phyloP scores from a whole-genome alignment of 495 filamentous ascomycete species.

The Bombardia bombarda region DNA sequence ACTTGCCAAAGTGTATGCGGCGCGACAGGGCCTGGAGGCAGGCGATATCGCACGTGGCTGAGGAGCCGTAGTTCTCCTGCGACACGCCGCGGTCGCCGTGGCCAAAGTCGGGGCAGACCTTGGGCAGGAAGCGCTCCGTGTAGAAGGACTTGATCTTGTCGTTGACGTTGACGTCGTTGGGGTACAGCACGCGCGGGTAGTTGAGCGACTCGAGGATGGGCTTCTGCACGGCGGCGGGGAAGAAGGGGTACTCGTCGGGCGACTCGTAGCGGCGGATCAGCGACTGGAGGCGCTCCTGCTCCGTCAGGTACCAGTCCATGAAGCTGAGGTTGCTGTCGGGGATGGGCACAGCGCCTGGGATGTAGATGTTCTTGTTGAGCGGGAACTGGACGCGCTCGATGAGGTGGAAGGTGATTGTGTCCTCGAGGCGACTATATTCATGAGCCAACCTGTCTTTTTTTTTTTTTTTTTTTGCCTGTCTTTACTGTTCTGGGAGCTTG shows the following conservation, averaged over 20 bases:
- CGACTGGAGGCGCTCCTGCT: conserved; percentile 89
- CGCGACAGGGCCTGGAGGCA: conserved; percentile 88
- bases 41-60: conserved; percentile 83
- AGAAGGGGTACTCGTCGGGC: conserved; percentile 98
- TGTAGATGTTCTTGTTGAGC: conserved; percentile 81
- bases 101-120: conserved; percentile 62
- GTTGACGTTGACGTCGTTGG: conserved; percentile 90
- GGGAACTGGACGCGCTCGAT: conserved; percentile 99
- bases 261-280: conserved; percentile 90
- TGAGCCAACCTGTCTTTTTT: not conserved
- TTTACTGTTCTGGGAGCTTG: not conserved
- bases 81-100: conserved; percentile 73
- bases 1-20: conserved; percentile 96
- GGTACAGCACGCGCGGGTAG: conserved; percentile 88
- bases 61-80: conserved; percentile 91
- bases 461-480: conserved; percentile 3
- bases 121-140: conserved; percentile 72
- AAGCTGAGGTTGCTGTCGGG: conserved; percentile 67
- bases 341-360: conserved; percentile 68
- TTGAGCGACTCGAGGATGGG: conserved; percentile 81
- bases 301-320: conserved; percentile 84
- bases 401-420: conserved; percentile 96
- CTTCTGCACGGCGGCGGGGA: conserved; percentile 68
- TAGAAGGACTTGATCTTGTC: conserved; percentile 78
- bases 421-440: conserved; percentile 71